Evolutionary conservation across 1,284 basidiomycete genomes (phyloP).

Genomic region (Microbotryomycetes sp.): DNA sequence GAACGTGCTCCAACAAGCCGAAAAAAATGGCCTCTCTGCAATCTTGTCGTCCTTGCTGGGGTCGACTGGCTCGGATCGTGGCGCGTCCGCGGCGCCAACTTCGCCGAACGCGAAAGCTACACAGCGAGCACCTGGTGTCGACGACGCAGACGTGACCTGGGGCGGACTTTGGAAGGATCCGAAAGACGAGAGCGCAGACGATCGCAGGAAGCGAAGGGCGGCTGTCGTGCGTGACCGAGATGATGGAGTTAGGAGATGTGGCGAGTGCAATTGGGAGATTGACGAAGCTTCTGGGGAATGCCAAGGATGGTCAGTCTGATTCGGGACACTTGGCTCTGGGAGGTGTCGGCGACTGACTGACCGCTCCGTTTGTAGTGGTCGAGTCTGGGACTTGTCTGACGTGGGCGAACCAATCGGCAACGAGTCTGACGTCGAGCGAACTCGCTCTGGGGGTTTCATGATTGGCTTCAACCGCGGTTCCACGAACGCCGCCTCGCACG

Average conservation of each 20-base stretch:
- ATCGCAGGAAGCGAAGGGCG: slow-evolving; percentile 12
- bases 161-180: slow-evolving; percentile 8
- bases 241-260: slow-evolving; percentile 24
- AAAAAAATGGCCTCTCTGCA: not conserved
- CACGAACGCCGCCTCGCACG: not conserved
- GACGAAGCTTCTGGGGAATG: slow-evolving; percentile 18
- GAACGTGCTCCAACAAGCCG: slow-evolving; percentile 1
- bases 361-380: not conserved
- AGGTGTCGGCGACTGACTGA: not conserved
- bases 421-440: not conserved
- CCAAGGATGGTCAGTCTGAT: slow-evolving; percentile 20
- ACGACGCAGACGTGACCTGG: slow-evolving; percentile 13
- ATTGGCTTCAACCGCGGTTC: not conserved
- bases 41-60: not conserved
- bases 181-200: slow-evolving; percentile 4
- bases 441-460: not conserved
- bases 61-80: not conserved
- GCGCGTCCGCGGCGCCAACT: not conserved
- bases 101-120: not conserved
- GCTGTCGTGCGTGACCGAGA: slow-evolving; percentile 18
- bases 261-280: slow-evolving; percentile 28
- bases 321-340: not conserved
- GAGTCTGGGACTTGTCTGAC: not conserved
- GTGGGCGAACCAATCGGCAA: not conserved
- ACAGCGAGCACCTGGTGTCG: not conserved